Base-by-base conservation (phyloP, 192 early-diverging fungal genomes). In the Paraglomus brasilianum region DNA sequence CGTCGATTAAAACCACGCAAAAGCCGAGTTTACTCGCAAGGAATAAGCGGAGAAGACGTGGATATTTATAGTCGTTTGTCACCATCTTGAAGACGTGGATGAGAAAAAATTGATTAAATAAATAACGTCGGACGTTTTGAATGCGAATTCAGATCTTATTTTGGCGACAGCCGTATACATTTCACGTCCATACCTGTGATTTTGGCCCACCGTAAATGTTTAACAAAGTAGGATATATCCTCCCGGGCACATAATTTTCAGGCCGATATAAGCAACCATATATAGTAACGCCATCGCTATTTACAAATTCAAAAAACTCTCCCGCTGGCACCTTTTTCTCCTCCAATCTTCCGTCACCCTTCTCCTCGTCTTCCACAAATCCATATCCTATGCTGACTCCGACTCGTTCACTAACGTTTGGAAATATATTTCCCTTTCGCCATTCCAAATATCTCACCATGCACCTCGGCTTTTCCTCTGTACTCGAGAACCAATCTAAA, bases 151-250 rank as follows among this genome's bases (percentile, higher is more conserved):
- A n/a, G n/a, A n/a, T n/a, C n/a, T n/a, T n/a, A n/a, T n/a, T n/a
- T n/a, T n/a, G 19, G n/a, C 8, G 19, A 60, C 5, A 1, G 0
- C 14, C 43, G 10, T 42, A 60, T 17, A 40, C 17, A 14, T 7
- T 41, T 15, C 19, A 43, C 5, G 30, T 36, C 40, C 30, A 38
- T 14, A 67, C 66, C 39, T 90, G 89, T 46, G 85, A 85, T 66
- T 87, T 80, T 8, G 90, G 90, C 5, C 90, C 90, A 14, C 90
- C 90, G 57, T 92, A 92, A 13, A 90, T 82, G 24, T 81, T 77
- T 38, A 90, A 75, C 11, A 92, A 46, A 0, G 83, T 87, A 13
- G 89, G 89, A 63, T 88, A 86, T 51, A 75, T 80, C 38, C 78
- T 70, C 3, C 81, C 82, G 6, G 74, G 59, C 9, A 71, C 30